Conservation (phyloP, 2,329 filamentous ascomycete species). For the Colletotrichum sp. region DNA sequence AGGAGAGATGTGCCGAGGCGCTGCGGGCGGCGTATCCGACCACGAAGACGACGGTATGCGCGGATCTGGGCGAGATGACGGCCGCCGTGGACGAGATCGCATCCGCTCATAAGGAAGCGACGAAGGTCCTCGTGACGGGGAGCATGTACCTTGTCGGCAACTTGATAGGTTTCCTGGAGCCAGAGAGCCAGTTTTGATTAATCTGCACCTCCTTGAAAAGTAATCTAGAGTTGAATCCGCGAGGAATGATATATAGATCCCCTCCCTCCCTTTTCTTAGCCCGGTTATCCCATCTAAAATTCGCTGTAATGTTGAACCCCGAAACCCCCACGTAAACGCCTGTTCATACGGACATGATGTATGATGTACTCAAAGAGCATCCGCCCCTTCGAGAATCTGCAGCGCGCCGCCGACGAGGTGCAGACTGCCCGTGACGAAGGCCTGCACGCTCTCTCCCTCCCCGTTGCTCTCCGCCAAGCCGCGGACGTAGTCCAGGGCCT, state of each 20-base stretch:
- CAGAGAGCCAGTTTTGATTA: not conserved
- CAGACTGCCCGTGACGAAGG: slow-evolving; percentile 80
- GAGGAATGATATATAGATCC: slow-evolving; percentile 29
- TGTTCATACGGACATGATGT: not conserved
- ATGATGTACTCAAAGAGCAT: not conserved
- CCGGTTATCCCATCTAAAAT: not conserved
- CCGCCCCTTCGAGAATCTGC: slow-evolving; percentile 10
- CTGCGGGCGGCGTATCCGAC: slow-evolving; percentile 52
- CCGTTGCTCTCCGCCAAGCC: slow-evolving; percentile 24
- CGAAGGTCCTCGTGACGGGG: slow-evolving; percentile 59
- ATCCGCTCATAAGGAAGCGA: slow-evolving; percentile 28
- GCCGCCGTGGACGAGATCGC: slow-evolving; percentile 61
- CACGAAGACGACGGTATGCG: slow-evolving; percentile 42
- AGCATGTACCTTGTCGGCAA: slow-evolving; percentile 68
- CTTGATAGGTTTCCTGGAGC: slow-evolving; percentile 52
- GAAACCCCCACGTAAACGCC: not conserved
- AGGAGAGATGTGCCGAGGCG: slow-evolving; percentile 55
- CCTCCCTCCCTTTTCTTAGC: slow-evolving; percentile 28
- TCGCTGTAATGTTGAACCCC: not conserved
- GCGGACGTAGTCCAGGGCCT: slow-evolving; percentile 48
- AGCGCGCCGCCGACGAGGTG: slow-evolving; percentile 83
- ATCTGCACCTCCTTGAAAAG: not conserved
- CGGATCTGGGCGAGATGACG: slow-evolving; percentile 33
- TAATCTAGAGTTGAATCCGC: slow-evolving; percentile 6
- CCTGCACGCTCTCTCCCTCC: slow-evolving; percentile 42